phyloP scores from a whole-genome alignment of 495 filamentous ascomycete species.

The Talaromyces adpressus region DNA sequence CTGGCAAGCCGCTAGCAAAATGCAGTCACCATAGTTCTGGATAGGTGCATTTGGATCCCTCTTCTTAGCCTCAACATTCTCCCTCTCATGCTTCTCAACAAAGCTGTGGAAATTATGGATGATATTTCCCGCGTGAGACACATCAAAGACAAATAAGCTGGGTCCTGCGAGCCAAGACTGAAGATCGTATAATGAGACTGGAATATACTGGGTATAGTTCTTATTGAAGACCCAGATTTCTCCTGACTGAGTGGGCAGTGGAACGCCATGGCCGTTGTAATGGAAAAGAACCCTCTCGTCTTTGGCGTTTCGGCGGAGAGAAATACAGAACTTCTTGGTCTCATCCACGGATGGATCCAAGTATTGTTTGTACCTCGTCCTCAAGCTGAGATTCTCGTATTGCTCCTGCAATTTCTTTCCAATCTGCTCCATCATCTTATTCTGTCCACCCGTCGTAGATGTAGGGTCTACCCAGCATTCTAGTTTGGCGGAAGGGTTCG shows the following conservation, averaged over 20 bases:
- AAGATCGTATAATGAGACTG: constrained; percentile 90
- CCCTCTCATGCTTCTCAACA: constrained; percentile 85
- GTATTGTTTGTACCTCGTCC: constrained; percentile 94
- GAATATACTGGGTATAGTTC: constrained; percentile 98
- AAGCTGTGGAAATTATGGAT: constrained; percentile 90
- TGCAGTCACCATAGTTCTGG: constrained; percentile 67
- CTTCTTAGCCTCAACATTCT: constrained; percentile 64
- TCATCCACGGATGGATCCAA: constrained; percentile 95
- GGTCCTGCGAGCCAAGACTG: constrained; percentile 95
- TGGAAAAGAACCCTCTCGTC: constrained; percentile 93
- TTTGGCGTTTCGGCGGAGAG: constrained; percentile 82
- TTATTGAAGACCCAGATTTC: constrained; percentile 99
- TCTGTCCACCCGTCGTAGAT: constrained; percentile 56
- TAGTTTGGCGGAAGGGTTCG: constrained; percentile 81
- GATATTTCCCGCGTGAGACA: constrained; percentile 92
- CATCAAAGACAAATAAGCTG: constrained; percentile 95
- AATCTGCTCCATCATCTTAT: constrained; percentile 87
- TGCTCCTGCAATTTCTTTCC: constrained; percentile 92
- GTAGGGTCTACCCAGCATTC: constrained; percentile 97
- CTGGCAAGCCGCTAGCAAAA: constrained; percentile 88
- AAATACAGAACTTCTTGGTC: constrained; percentile 90
- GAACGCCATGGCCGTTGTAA: constrained; percentile 99
- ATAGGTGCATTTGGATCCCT: constrained; percentile 67
- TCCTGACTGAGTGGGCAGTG: constrained; percentile 87
- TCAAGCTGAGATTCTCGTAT: constrained; percentile 88